Evolutionary conservation across 106 monocot species (phyloP).

Genomic region (Platanthera guangdongensis): DNA sequence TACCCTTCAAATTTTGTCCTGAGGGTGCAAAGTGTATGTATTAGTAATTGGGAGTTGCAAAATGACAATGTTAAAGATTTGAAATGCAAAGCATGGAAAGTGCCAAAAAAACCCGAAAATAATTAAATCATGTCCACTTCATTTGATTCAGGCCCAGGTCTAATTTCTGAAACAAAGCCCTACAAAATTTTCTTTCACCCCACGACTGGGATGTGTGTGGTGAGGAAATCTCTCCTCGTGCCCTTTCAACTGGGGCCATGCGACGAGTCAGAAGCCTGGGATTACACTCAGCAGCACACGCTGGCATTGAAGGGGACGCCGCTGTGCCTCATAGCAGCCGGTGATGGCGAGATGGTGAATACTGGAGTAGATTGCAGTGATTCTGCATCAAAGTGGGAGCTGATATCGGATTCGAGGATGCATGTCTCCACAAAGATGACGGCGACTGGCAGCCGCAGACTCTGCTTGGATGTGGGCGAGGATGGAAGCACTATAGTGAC

Average conservation of each 20-base stretch:
- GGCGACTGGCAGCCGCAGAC: background rate
- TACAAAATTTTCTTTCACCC: conserved; percentile 74
- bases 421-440: conserved; percentile 1
- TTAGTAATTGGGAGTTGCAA: too few relatives aligned
- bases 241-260: conserved; percentile 41
- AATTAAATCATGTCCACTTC: background rate
- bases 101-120: background rate
- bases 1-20: too few relatives aligned
- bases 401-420: conserved; percentile 14
- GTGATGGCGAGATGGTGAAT: background rate
- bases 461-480: conserved; percentile 11
- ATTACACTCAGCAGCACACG: conserved; percentile 24
- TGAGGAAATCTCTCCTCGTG: conserved; percentile 13
- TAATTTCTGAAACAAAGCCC: conserved; percentile 11
- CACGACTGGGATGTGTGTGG: conserved; percentile 50
- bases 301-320: background rate
- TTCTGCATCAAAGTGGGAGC: conserved; percentile 8
- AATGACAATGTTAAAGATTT: too few relatives aligned
- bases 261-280: conserved; percentile 43
- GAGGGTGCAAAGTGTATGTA: too few relatives aligned
- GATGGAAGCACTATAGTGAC: conserved; percentile 10
- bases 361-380: background rate
- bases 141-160: conserved; percentile 41
- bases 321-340: conserved; percentile 4
- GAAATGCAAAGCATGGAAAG: too few relatives aligned